Conservation (phyloP, 768 basidiomycete genomes). For the Kwoniella heveanensis region DNA sequence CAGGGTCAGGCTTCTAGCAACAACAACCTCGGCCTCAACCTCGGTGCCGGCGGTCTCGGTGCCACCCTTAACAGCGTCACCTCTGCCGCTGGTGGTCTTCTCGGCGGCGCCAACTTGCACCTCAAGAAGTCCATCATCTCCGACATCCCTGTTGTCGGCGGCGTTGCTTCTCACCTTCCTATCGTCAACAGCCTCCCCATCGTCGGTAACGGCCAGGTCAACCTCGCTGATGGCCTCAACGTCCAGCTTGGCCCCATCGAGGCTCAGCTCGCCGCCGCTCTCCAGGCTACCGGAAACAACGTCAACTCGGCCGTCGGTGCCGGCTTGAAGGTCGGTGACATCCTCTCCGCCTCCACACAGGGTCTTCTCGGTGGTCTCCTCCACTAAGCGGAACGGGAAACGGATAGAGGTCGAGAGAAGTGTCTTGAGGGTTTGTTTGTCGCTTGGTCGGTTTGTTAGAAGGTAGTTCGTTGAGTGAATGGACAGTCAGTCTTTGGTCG, state of each 20-base stretch:
- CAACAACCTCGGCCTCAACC: slow-evolving; percentile 14
- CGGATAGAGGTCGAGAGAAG: background rate
- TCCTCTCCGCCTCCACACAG: slow-evolving; percentile 1
- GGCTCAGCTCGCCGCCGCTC: slow-evolving; percentile 4
- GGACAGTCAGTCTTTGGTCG: too few species aligned
- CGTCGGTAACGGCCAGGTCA: slow-evolving; percentile 10
- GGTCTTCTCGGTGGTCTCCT: slow-evolving; percentile 7
- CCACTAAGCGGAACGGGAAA: background rate
- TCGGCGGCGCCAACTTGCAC: slow-evolving; percentile 15
- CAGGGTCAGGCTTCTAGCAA: slow-evolving; percentile 4
- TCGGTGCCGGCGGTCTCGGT: slow-evolving; percentile 13
- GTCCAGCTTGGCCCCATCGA: slow-evolving; percentile 12
- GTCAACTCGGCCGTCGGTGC: background rate
- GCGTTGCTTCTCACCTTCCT: background rate
- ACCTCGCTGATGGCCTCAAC: background rate
- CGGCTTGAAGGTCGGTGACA: slow-evolving; percentile 9
- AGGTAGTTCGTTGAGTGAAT: too few species aligned
- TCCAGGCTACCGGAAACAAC: slow-evolving; percentile 6
- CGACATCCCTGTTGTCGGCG: background rate
- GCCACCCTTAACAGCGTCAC: slow-evolving; percentile 19
- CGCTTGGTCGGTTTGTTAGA: background rate
- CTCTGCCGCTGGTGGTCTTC: slow-evolving; percentile 12
- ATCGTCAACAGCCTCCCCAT: slow-evolving; percentile 12
- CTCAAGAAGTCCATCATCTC: slow-evolving; percentile 2
- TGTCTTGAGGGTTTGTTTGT: background rate